These are phyloP conservation scores for Exserohilum rostratum DNA, from an alignment of 2,329 filamentous ascomycete species.

Conservation along the genomic window DNA sequence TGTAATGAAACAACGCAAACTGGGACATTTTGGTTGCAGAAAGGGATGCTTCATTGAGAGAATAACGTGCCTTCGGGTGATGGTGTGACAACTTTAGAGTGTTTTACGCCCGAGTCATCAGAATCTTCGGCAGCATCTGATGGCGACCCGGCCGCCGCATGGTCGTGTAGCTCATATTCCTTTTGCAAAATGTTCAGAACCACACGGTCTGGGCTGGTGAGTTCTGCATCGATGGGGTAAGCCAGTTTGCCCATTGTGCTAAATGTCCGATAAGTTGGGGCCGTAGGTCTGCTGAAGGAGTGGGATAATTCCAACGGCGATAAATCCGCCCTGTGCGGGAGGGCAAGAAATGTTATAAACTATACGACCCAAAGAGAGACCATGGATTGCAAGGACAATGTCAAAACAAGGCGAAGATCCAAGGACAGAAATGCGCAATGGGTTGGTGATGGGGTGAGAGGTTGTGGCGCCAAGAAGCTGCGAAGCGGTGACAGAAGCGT, in stretches of 20 bases:
- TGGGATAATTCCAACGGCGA: not conserved
- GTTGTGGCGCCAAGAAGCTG: slow-evolving; percentile 5
- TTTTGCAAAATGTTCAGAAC: slow-evolving; percentile 39
- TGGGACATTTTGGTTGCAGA: not conserved
- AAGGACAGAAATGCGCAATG: not conserved
- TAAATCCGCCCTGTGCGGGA: not conserved
- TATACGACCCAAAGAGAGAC: not conserved
- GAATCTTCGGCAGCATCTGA: slow-evolving; percentile 29
- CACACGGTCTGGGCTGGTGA: slow-evolving; percentile 39
- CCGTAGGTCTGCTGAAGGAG: not conserved
- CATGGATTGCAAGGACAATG: not conserved
- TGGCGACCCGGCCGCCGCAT: not conserved
- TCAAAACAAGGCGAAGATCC: not conserved
- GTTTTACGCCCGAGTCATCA: slow-evolving; percentile 32
- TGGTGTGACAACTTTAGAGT: slow-evolving; percentile 33
- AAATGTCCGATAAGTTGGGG: slow-evolving; percentile 5
- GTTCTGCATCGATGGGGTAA: slow-evolving; percentile 39
- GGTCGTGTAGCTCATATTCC: slow-evolving; percentile 31
- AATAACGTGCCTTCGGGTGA: slow-evolving; percentile 37
- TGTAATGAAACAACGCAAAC: not conserved
- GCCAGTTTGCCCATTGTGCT: slow-evolving; percentile 37
- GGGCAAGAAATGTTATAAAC: not conserved
- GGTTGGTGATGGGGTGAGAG: not conserved
- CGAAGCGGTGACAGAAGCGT: slow-evolving; percentile 9
- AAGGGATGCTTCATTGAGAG: not conserved